Evolutionary conservation across 2,329 filamentous ascomycete genomes (phyloP).

Genomic region (Furcasterigmium furcatum): DNA sequence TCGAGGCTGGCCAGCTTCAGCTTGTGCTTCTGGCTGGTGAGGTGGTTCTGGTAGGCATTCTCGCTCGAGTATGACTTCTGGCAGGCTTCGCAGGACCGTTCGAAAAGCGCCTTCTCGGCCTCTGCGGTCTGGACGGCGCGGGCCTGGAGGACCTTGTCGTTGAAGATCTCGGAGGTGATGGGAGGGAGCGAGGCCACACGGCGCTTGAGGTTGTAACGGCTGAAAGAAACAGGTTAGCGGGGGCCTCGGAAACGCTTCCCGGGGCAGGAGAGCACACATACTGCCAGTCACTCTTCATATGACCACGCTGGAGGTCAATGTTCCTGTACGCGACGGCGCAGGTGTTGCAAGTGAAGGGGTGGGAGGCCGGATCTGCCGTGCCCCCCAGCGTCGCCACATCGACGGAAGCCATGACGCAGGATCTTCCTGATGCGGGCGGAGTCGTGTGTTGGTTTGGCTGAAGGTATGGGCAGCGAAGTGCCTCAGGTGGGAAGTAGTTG

Average conservation of each 20-base stretch:
- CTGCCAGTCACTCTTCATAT: conserved; percentile 99
- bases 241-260: not conserved
- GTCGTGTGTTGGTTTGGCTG: not conserved
- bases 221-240: conserved; percentile 28
- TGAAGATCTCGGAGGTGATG: conserved; percentile 87
- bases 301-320: conserved; percentile 85
- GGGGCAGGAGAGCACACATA: conserved; percentile 45
- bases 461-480: no score
- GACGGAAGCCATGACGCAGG: conserved; percentile 47
- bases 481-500: no score
- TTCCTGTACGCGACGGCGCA: conserved; percentile 96
- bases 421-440: conserved; percentile 12
- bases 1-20: conserved; percentile 51
- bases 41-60: conserved; percentile 90
- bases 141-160: conserved; percentile 91
- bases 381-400: conserved; percentile 16
- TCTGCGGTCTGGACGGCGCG: conserved; percentile 81
- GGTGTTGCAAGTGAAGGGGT: conserved; percentile 97
- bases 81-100: conserved; percentile 78
- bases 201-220: conserved; percentile 94
- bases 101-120: conserved; percentile 83
- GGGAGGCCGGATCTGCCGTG: conserved; percentile 43
- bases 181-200: conserved; percentile 87
- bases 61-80: conserved; percentile 94
- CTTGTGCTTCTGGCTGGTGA: conserved; percentile 88